Evolutionary conservation across 164 flowering plant genomes (phyloP).

Genomic region (Akebia trifoliata): DNA sequence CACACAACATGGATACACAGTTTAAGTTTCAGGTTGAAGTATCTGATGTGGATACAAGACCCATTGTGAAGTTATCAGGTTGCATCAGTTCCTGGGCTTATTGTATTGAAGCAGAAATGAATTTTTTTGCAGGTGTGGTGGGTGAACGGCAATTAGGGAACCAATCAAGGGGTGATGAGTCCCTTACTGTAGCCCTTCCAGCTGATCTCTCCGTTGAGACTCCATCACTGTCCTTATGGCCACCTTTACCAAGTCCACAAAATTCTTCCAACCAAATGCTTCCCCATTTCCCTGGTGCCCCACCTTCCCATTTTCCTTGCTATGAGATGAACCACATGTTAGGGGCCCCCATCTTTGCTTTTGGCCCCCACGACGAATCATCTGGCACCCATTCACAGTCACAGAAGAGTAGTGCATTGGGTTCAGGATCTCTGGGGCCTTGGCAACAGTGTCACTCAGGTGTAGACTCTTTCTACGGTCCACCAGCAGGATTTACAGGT

Average conservation of each 20-base stretch:
- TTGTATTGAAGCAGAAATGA: conserved; percentile 1
- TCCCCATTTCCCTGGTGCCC: conserved; percentile 74
- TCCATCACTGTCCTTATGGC: conserved; percentile 81
- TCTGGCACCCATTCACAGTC: conserved; percentile 53
- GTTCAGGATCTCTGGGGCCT: conserved; percentile 53
- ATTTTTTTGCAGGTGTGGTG: conserved; percentile 39
- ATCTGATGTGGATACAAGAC: too few relatives aligned
- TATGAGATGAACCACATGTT: conserved; percentile 88
- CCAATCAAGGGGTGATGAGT: conserved; percentile 71
- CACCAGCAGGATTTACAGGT: conserved; percentile 76
- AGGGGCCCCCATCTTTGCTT: conserved; percentile 78
- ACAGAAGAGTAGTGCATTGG: conserved; percentile 50
- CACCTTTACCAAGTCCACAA: conserved; percentile 71
- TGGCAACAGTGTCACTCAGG: conserved; percentile 88
- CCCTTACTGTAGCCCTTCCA: conserved; percentile 79
- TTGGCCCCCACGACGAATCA: conserved; percentile 79
- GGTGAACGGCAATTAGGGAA: conserved; percentile 38
- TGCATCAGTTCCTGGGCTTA: background rate
- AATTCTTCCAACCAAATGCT: conserved; percentile 66
- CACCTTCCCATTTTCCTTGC: conserved; percentile 76
- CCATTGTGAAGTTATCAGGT: too few relatives aligned
- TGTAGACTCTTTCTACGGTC: conserved; percentile 87
- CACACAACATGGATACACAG: too few relatives aligned
- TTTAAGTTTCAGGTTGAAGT: too few relatives aligned
- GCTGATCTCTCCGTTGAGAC: conserved; percentile 95